A percentile compares a stretch with the other conserved stretches of the same genome.
Evolutionary conservation across 192 early-diverging fungal species (phyloP).

Genomic region (Coemansia umbellata): DNA sequence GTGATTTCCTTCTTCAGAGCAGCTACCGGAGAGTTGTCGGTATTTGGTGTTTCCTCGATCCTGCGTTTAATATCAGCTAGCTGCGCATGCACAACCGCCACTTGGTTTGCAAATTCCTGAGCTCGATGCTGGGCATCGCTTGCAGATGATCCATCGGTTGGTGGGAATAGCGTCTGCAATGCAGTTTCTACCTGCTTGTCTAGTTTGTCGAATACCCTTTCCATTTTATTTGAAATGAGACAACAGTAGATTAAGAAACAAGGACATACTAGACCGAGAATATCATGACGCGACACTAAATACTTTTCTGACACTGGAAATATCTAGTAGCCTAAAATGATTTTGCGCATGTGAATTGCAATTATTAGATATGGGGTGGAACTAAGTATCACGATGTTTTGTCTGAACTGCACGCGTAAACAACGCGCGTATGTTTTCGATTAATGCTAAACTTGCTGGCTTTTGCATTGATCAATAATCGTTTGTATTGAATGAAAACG

Average conservation of each 20-base stretch:
- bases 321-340: no score
- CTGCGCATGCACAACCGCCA: slow-evolving; percentile 12
- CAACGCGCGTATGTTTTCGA: background rate
- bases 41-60: slow-evolving; percentile 9
- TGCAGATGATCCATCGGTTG: background rate
- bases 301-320: no score
- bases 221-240: slow-evolving; percentile 14
- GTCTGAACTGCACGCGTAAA: background rate
- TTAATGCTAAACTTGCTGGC: background rate
- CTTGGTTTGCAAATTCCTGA: slow-evolving; percentile 26
- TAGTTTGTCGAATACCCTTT: slow-evolving; percentile 26
- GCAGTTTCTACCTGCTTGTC: slow-evolving; percentile 30
- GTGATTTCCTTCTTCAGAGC: slow-evolving; percentile 21
- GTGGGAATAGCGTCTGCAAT: slow-evolving; percentile 29
- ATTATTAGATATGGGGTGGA: no score
- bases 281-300: no score
- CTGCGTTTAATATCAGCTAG: slow-evolving; percentile 26
- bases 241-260: no score
- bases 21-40: background rate
- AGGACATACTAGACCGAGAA: no score
- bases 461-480: background rate
- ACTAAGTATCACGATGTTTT: no score
- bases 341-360: no score
- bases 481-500: background rate
- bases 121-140: slow-evolving; percentile 45